Percentiles rank a stretch among this genome's conserved stretches.
These are phyloP conservation scores for Pseudonectria foliicola DNA, from an alignment of 2,329 filamentous ascomycete species.

Conservation along the genomic window DNA sequence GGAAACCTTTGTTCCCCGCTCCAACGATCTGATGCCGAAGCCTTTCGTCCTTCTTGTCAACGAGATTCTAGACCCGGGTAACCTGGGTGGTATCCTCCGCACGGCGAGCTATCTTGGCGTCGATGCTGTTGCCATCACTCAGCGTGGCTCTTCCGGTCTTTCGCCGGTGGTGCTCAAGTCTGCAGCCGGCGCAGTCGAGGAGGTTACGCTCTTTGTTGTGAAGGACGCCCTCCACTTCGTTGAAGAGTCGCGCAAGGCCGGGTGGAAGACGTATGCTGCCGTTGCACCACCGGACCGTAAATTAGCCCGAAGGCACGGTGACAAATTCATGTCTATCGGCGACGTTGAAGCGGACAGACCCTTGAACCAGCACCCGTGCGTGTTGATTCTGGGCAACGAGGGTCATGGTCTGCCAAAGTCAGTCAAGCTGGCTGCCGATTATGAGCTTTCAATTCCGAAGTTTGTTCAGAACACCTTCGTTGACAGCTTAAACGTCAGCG, in stretches of 20 bases:
- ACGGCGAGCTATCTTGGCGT: constrained; percentile 87
- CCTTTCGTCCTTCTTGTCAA: constrained; percentile 71
- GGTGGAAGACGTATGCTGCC: constrained; percentile 81
- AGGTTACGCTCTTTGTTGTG: constrained; percentile 65
- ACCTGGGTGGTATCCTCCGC: constrained; percentile 82
- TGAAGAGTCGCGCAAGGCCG: constrained; percentile 55
- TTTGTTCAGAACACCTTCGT: constrained; percentile 50
- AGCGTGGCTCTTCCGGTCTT: constrained; percentile 64
- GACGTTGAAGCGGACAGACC: constrained; percentile 45
- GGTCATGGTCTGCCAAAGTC: constrained; percentile 63
- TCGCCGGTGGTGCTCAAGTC: constrained; percentile 78
- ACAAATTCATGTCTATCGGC: constrained; percentile 42
- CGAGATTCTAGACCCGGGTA: constrained; percentile 76
- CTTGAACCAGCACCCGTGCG: constrained; percentile 55
- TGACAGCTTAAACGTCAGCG: constrained; percentile 90
- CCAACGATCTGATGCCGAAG: constrained; percentile 34
- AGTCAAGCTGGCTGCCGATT: constrained; percentile 60
- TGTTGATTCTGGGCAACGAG: constrained; percentile 80
- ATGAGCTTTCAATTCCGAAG: constrained; percentile 57
- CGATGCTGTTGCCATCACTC: constrained; percentile 73
- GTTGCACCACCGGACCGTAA: constrained; percentile 41
- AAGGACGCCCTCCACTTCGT: constrained; percentile 64
- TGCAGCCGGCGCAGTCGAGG: constrained; percentile 80
- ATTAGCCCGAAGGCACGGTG: constrained; percentile 26
- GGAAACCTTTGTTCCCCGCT: constrained; percentile 38